Evolutionary conservation across 2,329 filamentous ascomycete genomes (phyloP).

Genomic region (Aschersonia sp.): DNA sequence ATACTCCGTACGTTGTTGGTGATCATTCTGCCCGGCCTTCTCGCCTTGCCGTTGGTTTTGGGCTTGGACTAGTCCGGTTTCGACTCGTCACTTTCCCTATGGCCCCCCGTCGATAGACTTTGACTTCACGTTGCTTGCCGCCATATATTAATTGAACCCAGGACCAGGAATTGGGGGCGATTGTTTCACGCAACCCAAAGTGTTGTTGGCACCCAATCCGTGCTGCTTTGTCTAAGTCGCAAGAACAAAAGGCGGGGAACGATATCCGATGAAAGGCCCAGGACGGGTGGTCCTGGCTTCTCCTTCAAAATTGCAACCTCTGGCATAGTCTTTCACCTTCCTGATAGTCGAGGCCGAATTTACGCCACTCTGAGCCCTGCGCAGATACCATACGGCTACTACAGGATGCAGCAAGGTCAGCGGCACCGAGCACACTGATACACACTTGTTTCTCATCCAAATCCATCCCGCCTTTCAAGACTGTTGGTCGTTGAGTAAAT

Average conservation of each 20-base stretch:
- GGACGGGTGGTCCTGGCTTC: too few species aligned
- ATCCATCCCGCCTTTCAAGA: too few species aligned
- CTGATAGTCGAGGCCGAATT: not conserved
- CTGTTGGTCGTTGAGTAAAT: too few species aligned
- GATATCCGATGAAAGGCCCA: too few species aligned
- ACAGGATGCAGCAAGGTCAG: not conserved
- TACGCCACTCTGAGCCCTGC: not conserved
- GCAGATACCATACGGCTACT: not conserved
- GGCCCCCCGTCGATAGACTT: not conserved
- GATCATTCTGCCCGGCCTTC: not conserved
- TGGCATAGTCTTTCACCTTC: too few species aligned
- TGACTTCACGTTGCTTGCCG: not conserved
- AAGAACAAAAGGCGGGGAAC: too few species aligned
- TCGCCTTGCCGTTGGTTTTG: not conserved
- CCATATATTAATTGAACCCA: not conserved
- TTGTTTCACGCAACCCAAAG: not conserved
- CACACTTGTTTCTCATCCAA: not conserved
- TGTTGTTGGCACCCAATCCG: too few species aligned
- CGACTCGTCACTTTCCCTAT: not conserved
- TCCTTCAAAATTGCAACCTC: too few species aligned
- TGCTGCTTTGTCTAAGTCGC: too few species aligned
- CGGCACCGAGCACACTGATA: not conserved
- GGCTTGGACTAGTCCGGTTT: not conserved
- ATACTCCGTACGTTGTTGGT: not conserved
- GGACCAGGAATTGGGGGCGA: not conserved